A percentile compares a stretch with the other conserved stretches of the same genome.
These are phyloP conservation scores for Pythium monospermum DNA, from an alignment of 352 stramenopile species.

Conservation along the genomic window DNA sequence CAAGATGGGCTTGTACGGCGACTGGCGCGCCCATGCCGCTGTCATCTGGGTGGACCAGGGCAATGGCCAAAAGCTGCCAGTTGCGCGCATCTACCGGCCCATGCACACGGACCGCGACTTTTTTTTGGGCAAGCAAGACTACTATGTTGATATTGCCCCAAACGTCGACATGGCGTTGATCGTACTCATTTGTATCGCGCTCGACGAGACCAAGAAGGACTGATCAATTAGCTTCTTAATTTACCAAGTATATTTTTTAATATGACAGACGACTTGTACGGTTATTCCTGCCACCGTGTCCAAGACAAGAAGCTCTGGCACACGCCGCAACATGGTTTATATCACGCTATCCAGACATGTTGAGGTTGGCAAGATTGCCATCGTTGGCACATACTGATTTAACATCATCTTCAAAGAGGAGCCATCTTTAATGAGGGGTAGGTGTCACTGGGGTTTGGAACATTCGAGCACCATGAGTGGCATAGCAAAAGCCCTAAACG, in stretches of 20 bases:
- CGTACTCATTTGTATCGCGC: constrained; percentile 22
- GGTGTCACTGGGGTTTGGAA: background rate
- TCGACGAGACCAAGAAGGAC: constrained; percentile 23
- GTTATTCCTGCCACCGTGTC: too few species aligned
- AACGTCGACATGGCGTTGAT: constrained; percentile 28
- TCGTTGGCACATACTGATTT: constrained; percentile 7
- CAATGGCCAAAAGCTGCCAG: constrained; percentile 10
- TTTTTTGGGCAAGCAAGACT: constrained; percentile 19
- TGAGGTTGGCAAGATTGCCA: too few species aligned
- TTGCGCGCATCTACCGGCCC: constrained; percentile 24
- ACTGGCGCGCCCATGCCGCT: constrained; percentile 21
- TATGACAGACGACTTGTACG: too few species aligned
- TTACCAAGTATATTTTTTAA: too few species aligned
- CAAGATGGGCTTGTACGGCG: constrained; percentile 15
- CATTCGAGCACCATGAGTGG: background rate
- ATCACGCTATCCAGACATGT: too few species aligned
- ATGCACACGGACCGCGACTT: constrained; percentile 14
- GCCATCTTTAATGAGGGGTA: constrained; percentile 2
- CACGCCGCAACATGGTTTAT: too few species aligned
- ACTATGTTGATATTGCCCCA: constrained; percentile 25
- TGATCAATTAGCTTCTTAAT: too few species aligned
- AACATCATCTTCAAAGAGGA: background rate
- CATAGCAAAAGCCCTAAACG: background rate
- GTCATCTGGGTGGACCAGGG: constrained; percentile 23
- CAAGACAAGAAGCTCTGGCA: too few species aligned